Evolutionary conservation across 225 moss, liverwort and hornwort genomes (phyloP).

Genomic region (Polytrichum commune): DNA sequence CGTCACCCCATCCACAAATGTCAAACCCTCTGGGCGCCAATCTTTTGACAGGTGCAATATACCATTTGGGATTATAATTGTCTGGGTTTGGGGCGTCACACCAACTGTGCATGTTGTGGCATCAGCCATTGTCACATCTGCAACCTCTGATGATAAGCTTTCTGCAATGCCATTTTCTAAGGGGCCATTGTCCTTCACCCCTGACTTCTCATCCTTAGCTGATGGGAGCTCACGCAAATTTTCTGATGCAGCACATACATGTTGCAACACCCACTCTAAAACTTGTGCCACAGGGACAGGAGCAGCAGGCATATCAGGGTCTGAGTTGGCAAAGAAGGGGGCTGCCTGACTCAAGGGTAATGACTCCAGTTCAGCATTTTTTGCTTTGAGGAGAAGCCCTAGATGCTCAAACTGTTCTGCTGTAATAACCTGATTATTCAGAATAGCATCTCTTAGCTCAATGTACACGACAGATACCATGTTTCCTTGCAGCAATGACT

Average conservation of each 20-base stretch:
- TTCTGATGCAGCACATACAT: constrained; percentile 50
- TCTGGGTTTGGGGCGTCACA: constrained; percentile 28
- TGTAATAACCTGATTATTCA: constrained; percentile 43
- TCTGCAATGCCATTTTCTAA: constrained; percentile 23
- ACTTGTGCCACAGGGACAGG: constrained; percentile 60
- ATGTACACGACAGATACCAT: not conserved
- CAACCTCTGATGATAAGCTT: constrained; percentile 25
- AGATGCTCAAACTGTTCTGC: constrained; percentile 63
- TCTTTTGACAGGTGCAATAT: constrained; percentile 37
- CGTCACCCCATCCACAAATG: constrained; percentile 59
- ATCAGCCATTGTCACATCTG: constrained; percentile 66
- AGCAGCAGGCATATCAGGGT: constrained; percentile 69
- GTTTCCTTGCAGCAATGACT: too few species aligned
- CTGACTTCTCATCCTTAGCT: constrained; percentile 30
- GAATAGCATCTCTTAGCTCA: not conserved
- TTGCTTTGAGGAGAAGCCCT: constrained; percentile 51
- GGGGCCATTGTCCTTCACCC: constrained; percentile 40
- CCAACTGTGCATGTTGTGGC: constrained; percentile 18
- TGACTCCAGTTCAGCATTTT: constrained; percentile 32
- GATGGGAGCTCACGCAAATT: constrained; percentile 17
- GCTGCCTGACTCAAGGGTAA: constrained; percentile 60
- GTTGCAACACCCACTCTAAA: constrained; percentile 55
- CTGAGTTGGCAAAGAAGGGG: constrained; percentile 67
- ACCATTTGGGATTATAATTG: constrained; percentile 39
- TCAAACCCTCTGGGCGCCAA: constrained; percentile 59